A percentile compares a stretch with the other conserved stretches of the same genome.
Conservation (phyloP, 805 yeast genomes). For the Wickerhamiella parazyma region DNA sequence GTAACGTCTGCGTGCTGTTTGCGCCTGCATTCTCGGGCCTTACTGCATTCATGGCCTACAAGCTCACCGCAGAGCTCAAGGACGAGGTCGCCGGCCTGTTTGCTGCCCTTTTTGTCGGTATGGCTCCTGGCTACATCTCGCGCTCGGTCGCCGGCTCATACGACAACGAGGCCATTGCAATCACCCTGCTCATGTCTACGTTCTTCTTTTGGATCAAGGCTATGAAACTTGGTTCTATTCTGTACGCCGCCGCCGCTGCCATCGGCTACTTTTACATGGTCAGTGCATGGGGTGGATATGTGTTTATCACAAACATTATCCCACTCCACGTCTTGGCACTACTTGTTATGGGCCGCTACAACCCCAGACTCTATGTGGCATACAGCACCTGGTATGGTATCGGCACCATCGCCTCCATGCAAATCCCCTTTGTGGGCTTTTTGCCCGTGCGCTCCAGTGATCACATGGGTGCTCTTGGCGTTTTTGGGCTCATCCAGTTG, state of each 20-base stretch:
- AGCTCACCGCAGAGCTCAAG: conserved; percentile 80
- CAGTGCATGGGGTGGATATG: conserved; percentile 99
- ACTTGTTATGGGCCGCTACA: conserved; percentile 87
- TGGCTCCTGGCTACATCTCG: conserved; percentile 97
- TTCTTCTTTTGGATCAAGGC: conserved; percentile 94
- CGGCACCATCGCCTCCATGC: conserved; percentile 98
- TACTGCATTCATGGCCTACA: conserved; percentile 80
- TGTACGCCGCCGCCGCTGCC: conserved; percentile 74
- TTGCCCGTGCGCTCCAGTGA: conserved; percentile 93
- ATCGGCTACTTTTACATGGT: conserved; percentile 95
- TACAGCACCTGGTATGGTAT: conserved; percentile 94
- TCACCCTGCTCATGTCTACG: conserved; percentile 87
- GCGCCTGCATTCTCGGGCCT: conserved; percentile 95
- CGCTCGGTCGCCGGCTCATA: conserved; percentile 98
- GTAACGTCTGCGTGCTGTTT: conserved; percentile 87
- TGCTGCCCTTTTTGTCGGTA: conserved; percentile 90
- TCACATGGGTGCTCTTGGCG: conserved; percentile 97
- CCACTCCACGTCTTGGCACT: conserved; percentile 89
- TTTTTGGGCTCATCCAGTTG: conserved; percentile 86
- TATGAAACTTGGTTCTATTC: conserved; percentile 75
- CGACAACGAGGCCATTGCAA: conserved; percentile 98
- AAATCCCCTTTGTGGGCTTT: conserved; percentile 96
- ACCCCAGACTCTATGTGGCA: conserved; percentile 68
- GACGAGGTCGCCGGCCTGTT: conserved; percentile 78
- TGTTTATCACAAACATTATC: conserved; percentile 92